These are phyloP conservation scores for Ophiocordyceps sinensis DNA, from an alignment of 2,329 filamentous ascomycete genomes.

Conservation along the genomic window DNA sequence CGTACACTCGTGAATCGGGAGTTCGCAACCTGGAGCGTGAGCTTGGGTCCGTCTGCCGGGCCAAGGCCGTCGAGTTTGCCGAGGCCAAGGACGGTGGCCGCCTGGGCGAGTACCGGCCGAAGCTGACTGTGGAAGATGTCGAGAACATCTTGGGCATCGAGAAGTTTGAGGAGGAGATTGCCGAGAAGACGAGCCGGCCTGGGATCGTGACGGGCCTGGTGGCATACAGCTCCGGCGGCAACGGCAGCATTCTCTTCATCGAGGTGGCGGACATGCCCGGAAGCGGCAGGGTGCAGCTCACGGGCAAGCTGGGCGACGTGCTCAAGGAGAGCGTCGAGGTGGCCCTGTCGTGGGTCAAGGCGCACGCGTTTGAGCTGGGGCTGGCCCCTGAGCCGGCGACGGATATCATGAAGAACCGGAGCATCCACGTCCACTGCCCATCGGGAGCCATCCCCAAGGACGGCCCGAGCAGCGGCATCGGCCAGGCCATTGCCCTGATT, in stretches of 20 bases:
- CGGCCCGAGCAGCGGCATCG: constrained; percentile 72
- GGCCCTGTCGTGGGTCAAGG: constrained; percentile 91
- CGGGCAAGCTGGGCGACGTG: constrained; percentile 90
- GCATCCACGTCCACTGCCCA: constrained; percentile 92
- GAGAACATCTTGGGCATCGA: constrained; percentile 88
- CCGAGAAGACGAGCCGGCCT: constrained; percentile 68
- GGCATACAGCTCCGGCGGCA: constrained; percentile 81
- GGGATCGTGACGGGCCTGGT: constrained; percentile 94
- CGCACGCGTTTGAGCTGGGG: constrained; percentile 82
- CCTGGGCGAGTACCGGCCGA: constrained; percentile 55
- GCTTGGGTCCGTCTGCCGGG: constrained; percentile 83
- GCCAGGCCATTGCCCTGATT: constrained; percentile 86
- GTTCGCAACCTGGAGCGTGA: constrained; percentile 94
- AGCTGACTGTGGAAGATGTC: constrained; percentile 63
- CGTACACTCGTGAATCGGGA: constrained; percentile 90
- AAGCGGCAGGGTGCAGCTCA: constrained; percentile 80
- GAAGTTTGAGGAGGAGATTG: constrained; percentile 88
- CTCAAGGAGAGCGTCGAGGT: constrained; percentile 96
- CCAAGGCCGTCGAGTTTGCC: constrained; percentile 89
- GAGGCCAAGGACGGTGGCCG: constrained; percentile 68
- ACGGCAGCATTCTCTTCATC: constrained; percentile 95
- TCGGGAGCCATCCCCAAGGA: constrained; percentile 93
- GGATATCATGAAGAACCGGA: constrained; percentile 91
- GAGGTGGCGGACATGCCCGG: constrained; percentile 97
- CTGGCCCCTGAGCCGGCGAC: constrained; percentile 66